Base-by-base conservation (phyloP, 164 flowering plant genomes). In the Magnolia changhungtana region DNA sequence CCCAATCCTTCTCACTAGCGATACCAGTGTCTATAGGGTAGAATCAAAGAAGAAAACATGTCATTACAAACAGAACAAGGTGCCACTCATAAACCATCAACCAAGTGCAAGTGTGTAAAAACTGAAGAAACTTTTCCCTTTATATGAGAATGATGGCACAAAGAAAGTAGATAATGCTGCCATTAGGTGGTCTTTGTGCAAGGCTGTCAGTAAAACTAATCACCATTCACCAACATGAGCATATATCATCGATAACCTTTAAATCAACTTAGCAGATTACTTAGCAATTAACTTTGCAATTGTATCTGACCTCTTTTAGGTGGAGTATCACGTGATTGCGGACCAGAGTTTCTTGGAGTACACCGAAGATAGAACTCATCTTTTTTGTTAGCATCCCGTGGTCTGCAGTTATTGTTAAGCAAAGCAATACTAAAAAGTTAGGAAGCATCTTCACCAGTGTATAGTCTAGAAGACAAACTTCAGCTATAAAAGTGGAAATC, bases 1-100 rank as follows among this genome's bases (percentile, higher is more conserved):
- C 97, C 99, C 97, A 93, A 51, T 95, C 98, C 83, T 93, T 89
- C 83, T 93, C 99, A 78, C 89, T 91, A 65, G 99, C 99, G 80
- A 95, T 95, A 71, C 99, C 99, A 66, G 99, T 95, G 80, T 95
- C 99, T 95, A 80, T 67, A 69, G 8, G 14, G 50, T 63, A 37
- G 49, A 58, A 74, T 13, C 50, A 73, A 58, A 67, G 50, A 27
- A 75, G 58, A 4, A 55, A 50, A 8, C 67, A 24, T 58, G 49
- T n/a, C 65, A 49, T 64, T 45, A 0, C 29, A n/a, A 61, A 61
- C 16, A 71, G 59, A 20, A 37, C 19, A 61, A 9, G 24, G 29
- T 8, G 49, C 21, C 69, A 29, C 19, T 19, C 13, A 71, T 50
- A 51, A 78, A 4, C 10, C 69, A 69, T 50, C 45, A 66, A 63